These are phyloP conservation scores for Selenicereus undatus DNA, from an alignment of 148 eudicot species.

Conservation along the genomic window DNA sequence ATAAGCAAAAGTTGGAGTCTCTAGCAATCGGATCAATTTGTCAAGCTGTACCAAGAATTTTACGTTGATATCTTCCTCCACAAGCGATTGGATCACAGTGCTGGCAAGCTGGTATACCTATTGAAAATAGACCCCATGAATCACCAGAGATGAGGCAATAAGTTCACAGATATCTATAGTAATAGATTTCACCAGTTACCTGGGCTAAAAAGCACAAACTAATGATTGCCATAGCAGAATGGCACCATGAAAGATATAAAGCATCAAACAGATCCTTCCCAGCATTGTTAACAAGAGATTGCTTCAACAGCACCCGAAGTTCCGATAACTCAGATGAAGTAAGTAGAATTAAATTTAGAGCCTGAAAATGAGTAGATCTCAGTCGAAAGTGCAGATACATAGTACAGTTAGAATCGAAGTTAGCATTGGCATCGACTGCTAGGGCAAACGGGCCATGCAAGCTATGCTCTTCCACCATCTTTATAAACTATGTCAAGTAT, in stretches of 20 bases:
- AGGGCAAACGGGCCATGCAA: neutral
- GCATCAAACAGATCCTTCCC: constrained; percentile 83
- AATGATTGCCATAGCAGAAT: constrained; percentile 92
- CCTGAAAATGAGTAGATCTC: constrained; percentile 46
- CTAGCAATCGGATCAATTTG: constrained; percentile 83
- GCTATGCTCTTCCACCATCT: neutral
- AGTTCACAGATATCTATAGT: neutral
- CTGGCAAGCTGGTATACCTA: constrained; percentile 98
- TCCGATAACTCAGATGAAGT: constrained; percentile 87
- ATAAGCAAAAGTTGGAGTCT: constrained; percentile 90
- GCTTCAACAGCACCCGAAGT: constrained; percentile 79
- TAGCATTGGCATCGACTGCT: neutral
- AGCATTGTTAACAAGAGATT: constrained; percentile 57
- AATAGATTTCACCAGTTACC: constrained; percentile 41
- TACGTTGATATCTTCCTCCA: constrained; percentile 85
- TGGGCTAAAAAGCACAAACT: constrained; percentile 97
- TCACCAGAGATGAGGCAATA: neutral
- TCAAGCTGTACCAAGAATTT: constrained; percentile 90
- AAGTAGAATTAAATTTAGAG: constrained; percentile 83
- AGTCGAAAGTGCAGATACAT: constrained; percentile 6
- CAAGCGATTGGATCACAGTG: constrained; percentile 80
- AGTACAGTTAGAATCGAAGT: neutral
- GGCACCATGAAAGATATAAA: constrained; percentile 93
- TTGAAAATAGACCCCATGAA: constrained; percentile 16
- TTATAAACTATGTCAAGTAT: neutral